Percentiles rank a stretch among this genome's conserved stretches.
Conservation (phyloP, 2,329 filamentous ascomycete genomes). For the Monosporascus sp. region DNA sequence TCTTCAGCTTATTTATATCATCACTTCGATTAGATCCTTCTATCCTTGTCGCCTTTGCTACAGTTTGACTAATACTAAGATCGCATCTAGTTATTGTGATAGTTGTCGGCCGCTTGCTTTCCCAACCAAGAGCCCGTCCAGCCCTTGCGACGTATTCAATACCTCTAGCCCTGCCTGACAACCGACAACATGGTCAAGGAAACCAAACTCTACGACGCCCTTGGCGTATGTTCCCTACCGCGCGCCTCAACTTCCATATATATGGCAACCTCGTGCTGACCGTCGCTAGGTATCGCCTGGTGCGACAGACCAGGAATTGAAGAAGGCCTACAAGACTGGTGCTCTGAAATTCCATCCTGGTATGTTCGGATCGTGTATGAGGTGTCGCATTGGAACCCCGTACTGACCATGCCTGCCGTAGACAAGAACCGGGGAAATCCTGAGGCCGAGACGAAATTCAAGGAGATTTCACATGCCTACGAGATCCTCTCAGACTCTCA, state of each 20-base stretch:
- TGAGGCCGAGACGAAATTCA: slow-evolving; percentile 94
- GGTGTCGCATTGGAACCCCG: too few species aligned
- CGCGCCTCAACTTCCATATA: background rate
- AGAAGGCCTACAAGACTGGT: slow-evolving; percentile 81
- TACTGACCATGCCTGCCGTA: slow-evolving; percentile 27
- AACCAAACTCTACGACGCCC: slow-evolving; percentile 71
- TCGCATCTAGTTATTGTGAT: background rate
- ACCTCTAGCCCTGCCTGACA: slow-evolving; percentile 3
- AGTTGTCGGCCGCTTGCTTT: background rate
- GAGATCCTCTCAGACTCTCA: slow-evolving; percentile 89
- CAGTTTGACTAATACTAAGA: slow-evolving; percentile 1
- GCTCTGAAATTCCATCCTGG: slow-evolving; percentile 82
- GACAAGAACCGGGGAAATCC: slow-evolving; percentile 97
- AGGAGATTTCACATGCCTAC: slow-evolving; percentile 93
- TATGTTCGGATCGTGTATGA: slow-evolving; percentile 35
- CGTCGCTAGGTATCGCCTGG: slow-evolving; percentile 63
- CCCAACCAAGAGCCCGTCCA: background rate
- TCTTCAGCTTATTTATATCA: slow-evolving; percentile 2
- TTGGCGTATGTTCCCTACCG: slow-evolving; percentile 56
- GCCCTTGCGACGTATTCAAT: background rate
- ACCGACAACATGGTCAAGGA: slow-evolving; percentile 66
- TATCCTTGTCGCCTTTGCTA: slow-evolving; percentile 1
- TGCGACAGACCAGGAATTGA: slow-evolving; percentile 80
- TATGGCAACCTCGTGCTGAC: slow-evolving; percentile 11
- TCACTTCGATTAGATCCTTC: background rate